Evolutionary conservation across 257 asterid species (phyloP).

Genomic region (Solanum appendiculatum): DNA sequence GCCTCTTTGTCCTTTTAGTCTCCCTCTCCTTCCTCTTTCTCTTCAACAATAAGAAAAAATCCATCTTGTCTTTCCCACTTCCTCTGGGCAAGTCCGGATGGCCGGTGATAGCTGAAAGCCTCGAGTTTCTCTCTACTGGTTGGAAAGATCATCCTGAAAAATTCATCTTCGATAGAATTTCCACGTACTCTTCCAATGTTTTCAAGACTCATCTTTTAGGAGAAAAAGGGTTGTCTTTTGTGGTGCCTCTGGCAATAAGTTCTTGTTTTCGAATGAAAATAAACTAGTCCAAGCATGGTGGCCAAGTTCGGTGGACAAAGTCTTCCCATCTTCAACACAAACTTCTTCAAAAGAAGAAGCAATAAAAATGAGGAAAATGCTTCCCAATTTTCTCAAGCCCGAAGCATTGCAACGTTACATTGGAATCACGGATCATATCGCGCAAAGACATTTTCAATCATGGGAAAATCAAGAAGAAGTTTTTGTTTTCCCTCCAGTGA

Average conservation of each 20-base stretch:
- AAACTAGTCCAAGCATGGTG: constrained; percentile 55
- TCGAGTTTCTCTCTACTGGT: constrained; percentile 40
- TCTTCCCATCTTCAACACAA: constrained; percentile 39
- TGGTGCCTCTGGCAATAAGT: constrained; percentile 30
- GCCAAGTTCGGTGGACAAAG: constrained; percentile 39
- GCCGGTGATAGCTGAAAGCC: constrained; percentile 48
- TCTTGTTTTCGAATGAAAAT: constrained; percentile 53
- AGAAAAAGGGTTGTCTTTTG: constrained; percentile 28
- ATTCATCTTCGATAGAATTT: constrained; percentile 37
- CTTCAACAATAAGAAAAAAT: constrained; percentile 33
- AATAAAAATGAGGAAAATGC: constrained; percentile 51
- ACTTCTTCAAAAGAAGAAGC: constrained; percentile 50
- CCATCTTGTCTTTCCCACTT: background rate
- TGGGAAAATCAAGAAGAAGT: constrained; percentile 10
- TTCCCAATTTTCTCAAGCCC: constrained; percentile 45
- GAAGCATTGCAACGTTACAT: constrained; percentile 20
- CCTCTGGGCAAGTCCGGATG: constrained; percentile 47
- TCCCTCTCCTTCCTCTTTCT: constrained; percentile 43
- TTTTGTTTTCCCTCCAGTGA: constrained; percentile 29
- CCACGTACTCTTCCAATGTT: constrained; percentile 24
- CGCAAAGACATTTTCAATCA: constrained; percentile 19
- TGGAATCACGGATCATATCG: constrained; percentile 39
- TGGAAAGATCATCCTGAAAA: constrained; percentile 53
- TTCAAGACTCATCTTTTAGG: constrained; percentile 38
- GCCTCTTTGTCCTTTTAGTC: constrained; percentile 27